Base-by-base conservation (phyloP, 2,329 filamentous ascomycete species). In the Exophiala sp. region DNA sequence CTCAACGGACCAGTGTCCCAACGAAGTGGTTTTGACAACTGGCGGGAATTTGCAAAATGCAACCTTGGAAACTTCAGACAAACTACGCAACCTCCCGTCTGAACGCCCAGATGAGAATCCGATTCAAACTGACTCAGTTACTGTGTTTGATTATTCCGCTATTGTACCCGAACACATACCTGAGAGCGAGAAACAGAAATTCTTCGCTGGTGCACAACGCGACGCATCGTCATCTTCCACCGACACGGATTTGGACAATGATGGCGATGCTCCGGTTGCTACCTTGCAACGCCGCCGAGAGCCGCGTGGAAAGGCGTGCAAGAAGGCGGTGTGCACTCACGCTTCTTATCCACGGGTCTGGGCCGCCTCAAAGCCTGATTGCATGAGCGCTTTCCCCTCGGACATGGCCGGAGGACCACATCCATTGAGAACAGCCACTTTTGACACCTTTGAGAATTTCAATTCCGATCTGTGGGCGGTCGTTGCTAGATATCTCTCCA, bases 381-480 rank as follows among this genome's bases (percentile, higher is more conserved):
- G 13, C 14, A 35, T 37, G 13, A 24, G 34, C 8, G 7, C 11
- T 19, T 2, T 19, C 6, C 6, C 34, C 11, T 6, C 7, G 18
- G 34, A 11, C 18, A 19, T 37, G 11, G 5, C 14, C 6, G 2
- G 14, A 37, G 14, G 7, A 18, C 34, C 30, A n/a, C n/a, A 16
- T 2, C 14, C 11, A 34, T 19, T 13, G 32, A 32, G 23, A 18
- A 8, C 27, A 13, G 4, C 21, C 29, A 13, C 14, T 18, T 18
- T 43, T 11, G 32, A 13, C 10, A n/a, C 16, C 11, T 30, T 50
- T 16, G 41, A 43, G 27, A 46, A 56, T 3, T 55, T 86, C 1
- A 82, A 83, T 0, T 70, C 79, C 4, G 83, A 86, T 60, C 68
- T 86, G 2, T 84, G 82, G 60, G 73, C 77, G 43, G 59, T 74